Conservation (phyloP, 2,329 filamentous ascomycete species). For the Pseudogymnoascus sp. region DNA sequence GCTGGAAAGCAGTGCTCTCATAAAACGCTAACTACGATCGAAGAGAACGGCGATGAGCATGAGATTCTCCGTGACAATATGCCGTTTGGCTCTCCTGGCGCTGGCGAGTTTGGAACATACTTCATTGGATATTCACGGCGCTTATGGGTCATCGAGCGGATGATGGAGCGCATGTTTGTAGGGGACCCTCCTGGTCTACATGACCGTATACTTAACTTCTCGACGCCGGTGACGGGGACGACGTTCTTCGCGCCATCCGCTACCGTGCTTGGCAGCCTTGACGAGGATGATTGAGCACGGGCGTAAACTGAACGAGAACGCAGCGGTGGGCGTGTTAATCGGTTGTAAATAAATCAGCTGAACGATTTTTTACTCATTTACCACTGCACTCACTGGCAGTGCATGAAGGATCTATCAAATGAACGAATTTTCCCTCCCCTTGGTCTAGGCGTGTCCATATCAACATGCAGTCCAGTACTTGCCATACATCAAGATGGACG, state of each 20-base stretch:
- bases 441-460: background rate
- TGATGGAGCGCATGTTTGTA: constrained; percentile 51
- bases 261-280: constrained; percentile 27
- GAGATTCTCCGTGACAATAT: constrained; percentile 52
- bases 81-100: constrained; percentile 49
- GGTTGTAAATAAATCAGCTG: background rate
- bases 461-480: too few species aligned
- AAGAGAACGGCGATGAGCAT: constrained; percentile 42
- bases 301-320: background rate
- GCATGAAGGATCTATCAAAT: background rate
- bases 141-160: constrained; percentile 51
- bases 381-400: background rate
- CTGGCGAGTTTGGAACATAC: constrained; percentile 48
- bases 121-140: constrained; percentile 48
- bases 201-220: constrained; percentile 49
- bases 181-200: constrained; percentile 46
- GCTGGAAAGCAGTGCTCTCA: constrained; percentile 41
- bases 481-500: background rate
- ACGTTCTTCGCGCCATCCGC: constrained; percentile 47
- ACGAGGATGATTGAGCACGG: background rate
- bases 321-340: background rate
- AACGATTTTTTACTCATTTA: background rate
- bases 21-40: constrained; percentile 48
- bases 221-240: constrained; percentile 42
- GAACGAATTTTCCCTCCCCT: background rate